Evolutionary conservation across 768 basidiomycete species (phyloP), one percentile per base, ranked within the genome.

Genomic region (Lentinula lateritia): DNA sequence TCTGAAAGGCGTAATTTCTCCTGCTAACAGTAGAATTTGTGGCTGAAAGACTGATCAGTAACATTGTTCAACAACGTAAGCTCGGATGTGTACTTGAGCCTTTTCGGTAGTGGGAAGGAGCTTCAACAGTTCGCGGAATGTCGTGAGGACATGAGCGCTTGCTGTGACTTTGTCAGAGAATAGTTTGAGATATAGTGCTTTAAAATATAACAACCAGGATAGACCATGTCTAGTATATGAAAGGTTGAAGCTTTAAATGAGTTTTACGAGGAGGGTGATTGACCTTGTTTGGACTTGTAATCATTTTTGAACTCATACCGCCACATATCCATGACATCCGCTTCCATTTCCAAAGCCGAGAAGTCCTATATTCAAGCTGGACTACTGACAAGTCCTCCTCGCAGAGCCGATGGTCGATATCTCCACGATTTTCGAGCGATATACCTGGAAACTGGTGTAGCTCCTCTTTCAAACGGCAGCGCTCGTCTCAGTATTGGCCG

Each of bases 391-490:
- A 70, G 73, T 50, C 79, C 83, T 2, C 84, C 92, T 1, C 74
- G 86, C n/a, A 88, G 93, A 55, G 79, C 83, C 4, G 93, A 95
- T 70, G 92, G 92, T 0, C 88, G 93, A 18, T 68, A 76, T 6
- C 76, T 89, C 0, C 72, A 78, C 39, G 87, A 90, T 64, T 94
- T 83, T 66, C 80, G 93, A 34, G 73, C 81, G 0, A 79, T 95
- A 20, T 76, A 83, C 7, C 82, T 95, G 34, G 87, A 92, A 73
- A 91, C 90, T 0, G 90, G 89, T 20, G 81, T 90, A 1, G 85
- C 86, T 15, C 90, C 92, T 5, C 80, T 92, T 5, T 89, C 93
- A 18, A 93, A 95, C 62, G 93, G 93, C 6, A 93, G 92, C 64
- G 91, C 91, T 5, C 81, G 83, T 23, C 75, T 93, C 7, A 83